Percentiles rank a stretch among this genome's conserved stretches.
phyloP scores from a whole-genome alignment of 345 rosid species.

The Aurinia saxatilis region DNA sequence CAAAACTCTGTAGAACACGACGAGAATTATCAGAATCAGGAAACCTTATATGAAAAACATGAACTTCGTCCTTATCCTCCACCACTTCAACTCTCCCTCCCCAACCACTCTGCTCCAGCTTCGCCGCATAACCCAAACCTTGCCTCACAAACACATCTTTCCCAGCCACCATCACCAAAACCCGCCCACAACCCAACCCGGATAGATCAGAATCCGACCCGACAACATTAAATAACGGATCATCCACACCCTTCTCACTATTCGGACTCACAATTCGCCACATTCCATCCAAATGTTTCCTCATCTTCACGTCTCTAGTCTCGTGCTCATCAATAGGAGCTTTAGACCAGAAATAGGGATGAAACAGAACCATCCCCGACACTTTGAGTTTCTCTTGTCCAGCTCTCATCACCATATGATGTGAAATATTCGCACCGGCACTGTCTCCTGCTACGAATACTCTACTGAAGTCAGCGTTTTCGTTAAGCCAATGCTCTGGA shows the following conservation, averaged over 20 bases:
- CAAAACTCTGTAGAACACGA: constrained; percentile 6
- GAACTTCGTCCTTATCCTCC: constrained; percentile 33
- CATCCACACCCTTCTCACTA: constrained; percentile 30
- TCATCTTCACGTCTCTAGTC: constrained; percentile 17
- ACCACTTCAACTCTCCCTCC: constrained; percentile 27
- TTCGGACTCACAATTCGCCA: constrained; percentile 28
- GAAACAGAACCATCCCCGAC: constrained; percentile 32
- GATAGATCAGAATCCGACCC: constrained; percentile 26
- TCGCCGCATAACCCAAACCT: constrained; percentile 28
- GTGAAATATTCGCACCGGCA: constrained; percentile 47
- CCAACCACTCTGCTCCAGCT: constrained; percentile 38
- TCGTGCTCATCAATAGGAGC: constrained; percentile 11
- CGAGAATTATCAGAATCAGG: constrained; percentile 21
- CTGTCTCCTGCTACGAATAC: constrained; percentile 37
- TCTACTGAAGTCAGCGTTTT: constrained; percentile 28
- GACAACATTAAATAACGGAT: constrained; percentile 40
- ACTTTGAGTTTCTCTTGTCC: not conserved
- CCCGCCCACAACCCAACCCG: constrained; percentile 25
- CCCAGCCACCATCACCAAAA: constrained; percentile 37
- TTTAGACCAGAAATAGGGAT: constrained; percentile 36
- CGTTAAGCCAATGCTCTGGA: constrained; percentile 33
- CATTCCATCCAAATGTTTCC: constrained; percentile 20
- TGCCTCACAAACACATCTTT: no score
- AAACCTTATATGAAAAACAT: constrained; percentile 30
- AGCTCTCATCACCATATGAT: constrained; percentile 32